These are phyloP conservation scores for Erythrobasidium hasegawianum DNA, from an alignment of 1,284 basidiomycete species.

Conservation along the genomic window DNA sequence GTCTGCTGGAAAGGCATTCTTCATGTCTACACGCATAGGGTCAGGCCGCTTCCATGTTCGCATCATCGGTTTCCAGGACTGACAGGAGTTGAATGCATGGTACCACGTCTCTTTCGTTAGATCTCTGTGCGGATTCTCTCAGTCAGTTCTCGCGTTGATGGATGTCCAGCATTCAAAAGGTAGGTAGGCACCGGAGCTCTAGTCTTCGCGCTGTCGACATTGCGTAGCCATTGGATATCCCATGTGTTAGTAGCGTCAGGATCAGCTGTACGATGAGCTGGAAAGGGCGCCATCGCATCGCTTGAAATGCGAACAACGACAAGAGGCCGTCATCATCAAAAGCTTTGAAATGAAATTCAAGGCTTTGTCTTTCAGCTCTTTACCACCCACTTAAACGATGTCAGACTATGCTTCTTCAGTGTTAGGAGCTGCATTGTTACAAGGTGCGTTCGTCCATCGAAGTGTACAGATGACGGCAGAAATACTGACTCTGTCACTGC, in stretches of 20 bases:
- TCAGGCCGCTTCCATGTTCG: neutral
- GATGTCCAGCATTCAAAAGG: too few species aligned
- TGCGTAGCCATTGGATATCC: neutral
- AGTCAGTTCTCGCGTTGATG: too few species aligned
- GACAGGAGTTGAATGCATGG: conserved; percentile 32
- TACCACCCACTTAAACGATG: neutral
- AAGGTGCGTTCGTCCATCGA: conserved; percentile 15
- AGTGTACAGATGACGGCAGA: too few species aligned
- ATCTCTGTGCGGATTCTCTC: neutral
- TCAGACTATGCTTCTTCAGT: conserved; percentile 35
- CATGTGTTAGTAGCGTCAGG: neutral
- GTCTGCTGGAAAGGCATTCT: conserved; percentile 47
- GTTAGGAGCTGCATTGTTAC: conserved; percentile 33
- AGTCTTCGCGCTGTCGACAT: conserved; percentile 2
- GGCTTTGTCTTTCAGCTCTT: neutral
- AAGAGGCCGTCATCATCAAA: neutral
- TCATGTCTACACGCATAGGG: neutral
- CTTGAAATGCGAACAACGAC: neutral
- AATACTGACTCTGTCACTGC: neutral
- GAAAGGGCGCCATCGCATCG: conserved; percentile 5
- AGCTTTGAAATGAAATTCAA: neutral
- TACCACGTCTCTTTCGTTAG: conserved; percentile 34
- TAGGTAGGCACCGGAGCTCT: conserved; percentile 15
- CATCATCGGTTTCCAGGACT: conserved; percentile 17
- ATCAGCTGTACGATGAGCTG: neutral